Evolutionary conservation across 257 asterid species (phyloP), one percentile per base, ranked within the genome.

Genomic region (Capsicum rhomboideum): DNA sequence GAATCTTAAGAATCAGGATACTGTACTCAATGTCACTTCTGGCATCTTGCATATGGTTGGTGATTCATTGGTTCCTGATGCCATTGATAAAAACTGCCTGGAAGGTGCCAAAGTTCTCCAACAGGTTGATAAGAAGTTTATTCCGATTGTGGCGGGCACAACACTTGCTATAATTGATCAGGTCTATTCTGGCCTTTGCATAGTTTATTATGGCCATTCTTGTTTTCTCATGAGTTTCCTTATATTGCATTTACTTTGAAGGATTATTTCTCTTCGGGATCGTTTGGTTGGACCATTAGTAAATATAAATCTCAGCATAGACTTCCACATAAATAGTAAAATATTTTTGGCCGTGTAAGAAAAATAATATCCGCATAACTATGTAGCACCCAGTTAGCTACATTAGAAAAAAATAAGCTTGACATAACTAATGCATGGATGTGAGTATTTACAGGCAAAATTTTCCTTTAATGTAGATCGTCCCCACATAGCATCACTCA

Each of bases 61-160:
- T 34, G 93, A 90, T 83, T 88, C 92, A 80, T 80, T 96, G 88
- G 88, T 93, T 87, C 98, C 99, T 78, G 90, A 89, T 86, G 91
- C 92, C 84, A 93, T 96, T 64, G 95, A 89, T 87, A 92, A 91
- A 91, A 90, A 86, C 59, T 91, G 91, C 89, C 93, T 96, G 86
- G 91, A 90, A 84, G 85, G 88, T 85, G 97, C 98, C 85, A 89
- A 88, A 87, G 97, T 96, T 90, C 99, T 96, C 83, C 90, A 84
- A 83, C 99, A 94, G 90, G 97, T 96, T 83, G 98, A 96, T 87
- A 94, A 94, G 93, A 96, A 96, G 90, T 96, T 91, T 91, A 96
- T 96, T 88, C 96, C 98, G 18, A 91, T 94, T 61, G 94, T 94
- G 85, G 97, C 97, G 12, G 91, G 96, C 85, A 88, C 85, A 80